These are phyloP conservation scores for Pseudozyma pruni DNA, from an alignment of 1,284 basidiomycete species.

Conservation along the genomic window DNA sequence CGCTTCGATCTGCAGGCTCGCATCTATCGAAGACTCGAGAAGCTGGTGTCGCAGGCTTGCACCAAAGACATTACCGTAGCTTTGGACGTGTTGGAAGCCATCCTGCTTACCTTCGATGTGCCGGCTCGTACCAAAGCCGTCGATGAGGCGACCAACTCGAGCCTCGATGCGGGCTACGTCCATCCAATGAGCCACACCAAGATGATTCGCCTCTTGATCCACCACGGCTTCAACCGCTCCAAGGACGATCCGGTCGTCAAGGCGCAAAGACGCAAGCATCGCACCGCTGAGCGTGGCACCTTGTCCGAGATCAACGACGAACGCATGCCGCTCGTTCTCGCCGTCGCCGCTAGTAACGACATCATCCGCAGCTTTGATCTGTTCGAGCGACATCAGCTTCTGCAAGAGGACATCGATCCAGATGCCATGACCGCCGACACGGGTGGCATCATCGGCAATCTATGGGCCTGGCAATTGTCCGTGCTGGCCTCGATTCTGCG, in stretches of 20 bases:
- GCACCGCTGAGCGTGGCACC: conserved; percentile 4
- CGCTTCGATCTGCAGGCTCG: conserved; percentile 46
- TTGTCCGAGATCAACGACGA: conserved; percentile 32
- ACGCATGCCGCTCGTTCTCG: conserved; percentile 37
- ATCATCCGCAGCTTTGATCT: conserved; percentile 36
- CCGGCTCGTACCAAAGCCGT: conserved; percentile 23
- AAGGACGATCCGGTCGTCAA: conserved; percentile 31
- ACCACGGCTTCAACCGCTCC: conserved; percentile 48
- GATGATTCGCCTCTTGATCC: conserved; percentile 29
- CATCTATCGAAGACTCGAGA: conserved; percentile 37
- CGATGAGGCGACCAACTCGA: conserved; percentile 26
- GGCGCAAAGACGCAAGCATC: conserved; percentile 19
- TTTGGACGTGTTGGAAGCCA: conserved; percentile 36
- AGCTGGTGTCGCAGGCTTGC: conserved; percentile 29
- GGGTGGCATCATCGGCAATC: conserved; percentile 21
- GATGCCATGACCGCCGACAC: conserved; percentile 30
- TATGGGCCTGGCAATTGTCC: conserved; percentile 39
- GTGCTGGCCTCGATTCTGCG: conserved; percentile 37
- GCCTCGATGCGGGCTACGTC: conserved; percentile 32
- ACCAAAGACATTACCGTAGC: conserved; percentile 33
- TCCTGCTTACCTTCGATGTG: conserved; percentile 31
- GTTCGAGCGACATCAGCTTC: conserved; percentile 31
- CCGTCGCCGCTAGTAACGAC: conserved; percentile 31
- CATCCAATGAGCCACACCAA: conserved; percentile 44
- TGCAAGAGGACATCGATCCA: conserved; percentile 45